Evolutionary conservation across 78 protist species (phyloP), one percentile per base, ranked within the genome.

Genomic region (Diacronema lutheri): DNA sequence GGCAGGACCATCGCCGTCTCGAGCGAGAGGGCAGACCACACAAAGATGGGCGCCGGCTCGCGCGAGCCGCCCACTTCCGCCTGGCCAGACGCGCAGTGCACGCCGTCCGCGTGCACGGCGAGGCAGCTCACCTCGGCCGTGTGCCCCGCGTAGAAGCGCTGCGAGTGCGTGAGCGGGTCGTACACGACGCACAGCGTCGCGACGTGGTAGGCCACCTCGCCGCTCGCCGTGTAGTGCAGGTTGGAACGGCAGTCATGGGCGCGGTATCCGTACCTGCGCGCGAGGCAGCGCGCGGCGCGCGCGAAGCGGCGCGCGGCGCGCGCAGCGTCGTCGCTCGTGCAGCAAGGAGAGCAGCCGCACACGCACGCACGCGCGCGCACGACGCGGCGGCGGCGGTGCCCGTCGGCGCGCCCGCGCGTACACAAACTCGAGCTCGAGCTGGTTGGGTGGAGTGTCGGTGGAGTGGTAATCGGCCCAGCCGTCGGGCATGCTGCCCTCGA

Each of bases 61-160:
- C 37, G 38, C 58, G 31, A 10, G 33, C 4, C 0, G 58, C 29
- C 58, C 35, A 23, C 78, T n/a, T n/a, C n/a, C n/a, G n/a, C n/a
- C 78, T 83, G 77, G 31, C 86, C 86, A 1, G 80, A 62, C 21
- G 56, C 73, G 35, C 26, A 44, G 61, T 64, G 65, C 74, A 31
- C 20, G 33, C 71, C 41, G 74, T 61, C 58, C n/a, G 78, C 78
- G 58, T 83, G 86, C n/a, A 65, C 60, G 33, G 78, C 73, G 26
- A 26, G 1, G 55, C 86, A 79, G 61, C 40, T 41, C 31, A 79
- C 31, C 20, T 60, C 71, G 55, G 23, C 84, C 16, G 46, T 26
- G 55, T 79, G 84, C 56, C 29, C 23, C 5, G 55, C 16, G 55
- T 10, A 79, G 71, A 79, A 79, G 55, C 71, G 44, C 55, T 79